A percentile compares a stretch with the other conserved stretches of the same genome.
phyloP scores from a whole-genome alignment of 78 protist species.

The Dictyostelium firmibasis region DNA sequence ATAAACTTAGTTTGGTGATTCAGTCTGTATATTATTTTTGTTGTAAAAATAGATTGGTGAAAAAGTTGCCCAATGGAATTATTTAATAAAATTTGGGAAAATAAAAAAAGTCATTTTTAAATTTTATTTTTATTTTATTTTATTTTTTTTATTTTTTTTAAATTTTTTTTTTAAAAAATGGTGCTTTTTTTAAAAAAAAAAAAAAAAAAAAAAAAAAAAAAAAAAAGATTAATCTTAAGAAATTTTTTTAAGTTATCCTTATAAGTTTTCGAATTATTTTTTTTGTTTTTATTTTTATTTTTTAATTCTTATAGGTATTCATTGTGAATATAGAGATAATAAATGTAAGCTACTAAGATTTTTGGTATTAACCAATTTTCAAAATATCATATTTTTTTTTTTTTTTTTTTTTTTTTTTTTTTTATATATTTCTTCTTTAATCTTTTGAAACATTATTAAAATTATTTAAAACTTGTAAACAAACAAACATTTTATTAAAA shows the following conservation, averaged over 20 bases:
- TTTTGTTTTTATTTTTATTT: neutral
- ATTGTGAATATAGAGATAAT: no score
- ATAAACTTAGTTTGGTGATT: no score
- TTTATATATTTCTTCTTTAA: neutral
- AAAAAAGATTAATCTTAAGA: no score
- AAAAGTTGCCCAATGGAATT: neutral
- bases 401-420: no score
- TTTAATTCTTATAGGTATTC: no score
- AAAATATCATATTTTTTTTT: no score
- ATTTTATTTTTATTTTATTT: no score
- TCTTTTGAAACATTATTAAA: neutral
- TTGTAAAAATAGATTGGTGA: neutral
- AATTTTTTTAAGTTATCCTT: neutral
- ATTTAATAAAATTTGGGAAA: no score
- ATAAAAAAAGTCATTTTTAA: neutral
- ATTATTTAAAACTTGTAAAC: neutral
- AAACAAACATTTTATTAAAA: neutral
- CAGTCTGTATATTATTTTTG: neutral
- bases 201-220: no score
- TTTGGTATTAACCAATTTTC: no score
- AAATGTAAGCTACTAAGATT: no score
- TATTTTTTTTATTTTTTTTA: no score
- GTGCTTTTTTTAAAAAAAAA: neutral
- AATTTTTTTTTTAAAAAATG: neutral
- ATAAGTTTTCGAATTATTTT: neutral